Percentiles rank a stretch among this genome's conserved stretches.
Evolutionary conservation across 768 basidiomycete genomes (phyloP).

Genomic region (Mycena capillaripes): DNA sequence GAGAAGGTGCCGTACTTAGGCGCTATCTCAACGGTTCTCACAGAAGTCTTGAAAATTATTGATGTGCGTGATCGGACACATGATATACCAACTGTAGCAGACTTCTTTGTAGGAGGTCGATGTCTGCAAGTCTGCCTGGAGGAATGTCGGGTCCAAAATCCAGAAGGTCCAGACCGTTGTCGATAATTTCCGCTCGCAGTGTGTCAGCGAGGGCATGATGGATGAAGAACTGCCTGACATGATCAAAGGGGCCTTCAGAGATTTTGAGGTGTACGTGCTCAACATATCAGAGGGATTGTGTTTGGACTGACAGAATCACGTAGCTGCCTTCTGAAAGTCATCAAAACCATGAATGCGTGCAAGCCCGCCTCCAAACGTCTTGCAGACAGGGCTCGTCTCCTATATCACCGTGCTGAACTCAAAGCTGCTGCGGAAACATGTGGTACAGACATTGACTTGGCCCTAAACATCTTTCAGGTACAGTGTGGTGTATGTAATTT

Average conservation of each 20-base stretch:
- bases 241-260: no score
- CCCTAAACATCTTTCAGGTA: background rate
- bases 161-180: background rate
- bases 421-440: background rate
- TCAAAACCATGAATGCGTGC: background rate
- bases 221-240: conserved; percentile 3
- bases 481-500: background rate
- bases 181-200: background rate
- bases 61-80: background rate
- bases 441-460: background rate
- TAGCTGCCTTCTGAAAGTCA: background rate
- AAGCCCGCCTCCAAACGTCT: background rate
- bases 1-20: background rate
- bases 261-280: conserved; percentile 2
- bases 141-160: background rate
- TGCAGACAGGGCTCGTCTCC: background rate
- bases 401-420: background rate
- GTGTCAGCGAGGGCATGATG: background rate
- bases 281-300: background rate
- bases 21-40: background rate
- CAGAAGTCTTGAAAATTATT: no score
- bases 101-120: background rate
- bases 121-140: conserved; percentile 1
- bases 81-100: background rate
- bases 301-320: background rate